These are phyloP conservation scores for Hanseniaspora uvarum DNA, from an alignment of 1,139 yeast genomes.

Conservation along the genomic window DNA sequence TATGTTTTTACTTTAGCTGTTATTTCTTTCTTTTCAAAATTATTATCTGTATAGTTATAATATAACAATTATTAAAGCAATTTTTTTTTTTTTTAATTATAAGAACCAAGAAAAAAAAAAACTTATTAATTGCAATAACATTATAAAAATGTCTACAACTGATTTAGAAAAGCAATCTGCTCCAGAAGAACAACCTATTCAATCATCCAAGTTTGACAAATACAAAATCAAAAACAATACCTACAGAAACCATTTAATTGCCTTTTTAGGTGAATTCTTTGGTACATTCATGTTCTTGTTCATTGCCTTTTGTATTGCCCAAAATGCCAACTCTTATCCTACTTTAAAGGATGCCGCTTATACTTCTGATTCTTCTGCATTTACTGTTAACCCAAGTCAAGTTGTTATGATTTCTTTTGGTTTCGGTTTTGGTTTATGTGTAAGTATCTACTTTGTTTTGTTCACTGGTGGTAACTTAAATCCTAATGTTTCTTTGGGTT, in stretches of 20 bases:
- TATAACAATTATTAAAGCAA: not conserved
- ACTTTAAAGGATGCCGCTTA: constrained; percentile 32
- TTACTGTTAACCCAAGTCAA: constrained; percentile 54
- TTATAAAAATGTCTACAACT: not conserved
- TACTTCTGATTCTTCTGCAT: constrained; percentile 38
- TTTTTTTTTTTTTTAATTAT: no score
- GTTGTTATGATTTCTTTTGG: constrained; percentile 76
- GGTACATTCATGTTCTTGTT: constrained; percentile 81
- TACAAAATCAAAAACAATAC: constrained; percentile 29
- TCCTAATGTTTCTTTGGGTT: constrained; percentile 75
- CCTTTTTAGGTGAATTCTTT: constrained; percentile 58
- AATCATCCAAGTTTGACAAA: not conserved
- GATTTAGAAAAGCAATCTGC: not conserved
- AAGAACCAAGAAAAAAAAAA: not conserved
- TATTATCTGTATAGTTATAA: not conserved
- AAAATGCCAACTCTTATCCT: constrained; percentile 65
- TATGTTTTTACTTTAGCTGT: no score
- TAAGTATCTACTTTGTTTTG: constrained; percentile 54
- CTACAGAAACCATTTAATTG: constrained; percentile 43
- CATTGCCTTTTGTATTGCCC: constrained; percentile 76
- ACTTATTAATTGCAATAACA: not conserved
- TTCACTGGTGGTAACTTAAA: constrained; percentile 85
- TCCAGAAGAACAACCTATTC: not conserved
- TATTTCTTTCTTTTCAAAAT: no score
- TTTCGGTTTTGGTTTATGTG: constrained; percentile 78